These are phyloP conservation scores for Magnolia sinica DNA, from an alignment of 164 flowering plant genomes.

Conservation along the genomic window DNA sequence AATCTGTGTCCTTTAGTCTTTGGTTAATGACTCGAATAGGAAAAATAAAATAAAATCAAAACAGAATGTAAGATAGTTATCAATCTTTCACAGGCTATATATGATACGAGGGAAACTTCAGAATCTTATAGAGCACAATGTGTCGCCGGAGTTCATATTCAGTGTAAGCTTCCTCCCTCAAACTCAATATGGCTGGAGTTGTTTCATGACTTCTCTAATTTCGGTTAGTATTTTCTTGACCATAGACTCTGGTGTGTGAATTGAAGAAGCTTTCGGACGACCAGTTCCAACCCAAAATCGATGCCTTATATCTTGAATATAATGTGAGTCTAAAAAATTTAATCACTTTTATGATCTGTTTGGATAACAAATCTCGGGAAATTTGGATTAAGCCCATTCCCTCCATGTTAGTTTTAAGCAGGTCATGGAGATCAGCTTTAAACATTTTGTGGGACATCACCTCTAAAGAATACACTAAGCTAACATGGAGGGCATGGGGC, in stretches of 20 bases:
- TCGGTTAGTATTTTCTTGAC: neutral
- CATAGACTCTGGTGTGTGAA: constrained; percentile 47
- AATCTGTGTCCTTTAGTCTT: too few species aligned
- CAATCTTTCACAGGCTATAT: constrained; percentile 40
- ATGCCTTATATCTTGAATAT: constrained; percentile 38
- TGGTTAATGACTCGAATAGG: too few species aligned
- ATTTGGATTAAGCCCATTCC: too few species aligned
- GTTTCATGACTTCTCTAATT: neutral
- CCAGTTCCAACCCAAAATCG: constrained; percentile 26
- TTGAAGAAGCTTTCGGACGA: constrained; percentile 39
- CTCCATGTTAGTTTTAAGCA: too few species aligned
- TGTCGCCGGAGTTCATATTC: constrained; percentile 46
- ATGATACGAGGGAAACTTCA: constrained; percentile 58
- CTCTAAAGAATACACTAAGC: too few species aligned
- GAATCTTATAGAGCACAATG: constrained; percentile 50
- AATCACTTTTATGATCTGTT: neutral
- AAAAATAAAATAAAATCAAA: too few species aligned
- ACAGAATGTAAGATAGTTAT: neutral
- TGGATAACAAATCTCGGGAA: too few species aligned
- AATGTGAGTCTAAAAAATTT: constrained; percentile 25
- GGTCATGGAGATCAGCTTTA: too few species aligned
- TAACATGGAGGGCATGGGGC: too few species aligned
- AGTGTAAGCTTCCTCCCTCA: constrained; percentile 29
- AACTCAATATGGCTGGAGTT: neutral
- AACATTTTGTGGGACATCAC: too few species aligned